These are phyloP conservation scores for Tilletiaria anomala DNA, from an alignment of 1,284 basidiomycete species.

Conservation along the genomic window DNA sequence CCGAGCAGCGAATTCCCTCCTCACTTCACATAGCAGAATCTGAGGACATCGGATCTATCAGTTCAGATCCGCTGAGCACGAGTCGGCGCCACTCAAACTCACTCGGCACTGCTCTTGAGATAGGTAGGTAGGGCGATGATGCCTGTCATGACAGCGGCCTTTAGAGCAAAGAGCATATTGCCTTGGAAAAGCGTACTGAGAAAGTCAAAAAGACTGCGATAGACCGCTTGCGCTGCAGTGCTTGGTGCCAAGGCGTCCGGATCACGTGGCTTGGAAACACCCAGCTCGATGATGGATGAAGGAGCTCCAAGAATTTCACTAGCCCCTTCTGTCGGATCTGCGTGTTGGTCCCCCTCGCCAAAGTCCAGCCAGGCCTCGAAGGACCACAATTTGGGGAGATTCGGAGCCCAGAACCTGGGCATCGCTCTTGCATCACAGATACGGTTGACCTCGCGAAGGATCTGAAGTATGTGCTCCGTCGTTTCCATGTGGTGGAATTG, in stretches of 20 bases:
- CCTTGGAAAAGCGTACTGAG: conserved; percentile 23
- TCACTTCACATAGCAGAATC: no score
- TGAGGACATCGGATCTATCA: no score
- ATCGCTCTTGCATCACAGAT: conserved; percentile 49
- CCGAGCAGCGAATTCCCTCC: no score
- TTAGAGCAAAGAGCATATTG: conserved; percentile 55
- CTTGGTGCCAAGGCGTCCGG: conserved; percentile 59
- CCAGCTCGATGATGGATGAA: conserved; percentile 42
- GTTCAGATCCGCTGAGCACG: no score
- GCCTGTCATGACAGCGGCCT: conserved; percentile 58
- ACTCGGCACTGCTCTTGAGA: conserved; percentile 17
- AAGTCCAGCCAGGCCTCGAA: conserved; percentile 47
- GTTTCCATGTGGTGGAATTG: conserved; percentile 45
- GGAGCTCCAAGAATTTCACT: no score
- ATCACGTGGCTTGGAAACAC: conserved; percentile 48
- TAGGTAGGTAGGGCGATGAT: conserved; percentile 18
- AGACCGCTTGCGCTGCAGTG: conserved; percentile 16
- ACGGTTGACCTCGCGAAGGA: conserved; percentile 50
- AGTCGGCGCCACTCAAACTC: no score
- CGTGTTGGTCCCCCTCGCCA: conserved; percentile 46
- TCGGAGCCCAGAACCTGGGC: conserved; percentile 57
- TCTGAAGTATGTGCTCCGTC: conserved; percentile 22
- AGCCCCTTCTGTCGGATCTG: conserved; percentile 46
- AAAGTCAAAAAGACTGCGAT: conserved; percentile 15
- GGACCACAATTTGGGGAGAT: conserved; percentile 39